Evolutionary conservation across 139 green algal genomes (phyloP), one percentile per base, ranked within the genome.

Genomic region (Asterochloris erici): DNA sequence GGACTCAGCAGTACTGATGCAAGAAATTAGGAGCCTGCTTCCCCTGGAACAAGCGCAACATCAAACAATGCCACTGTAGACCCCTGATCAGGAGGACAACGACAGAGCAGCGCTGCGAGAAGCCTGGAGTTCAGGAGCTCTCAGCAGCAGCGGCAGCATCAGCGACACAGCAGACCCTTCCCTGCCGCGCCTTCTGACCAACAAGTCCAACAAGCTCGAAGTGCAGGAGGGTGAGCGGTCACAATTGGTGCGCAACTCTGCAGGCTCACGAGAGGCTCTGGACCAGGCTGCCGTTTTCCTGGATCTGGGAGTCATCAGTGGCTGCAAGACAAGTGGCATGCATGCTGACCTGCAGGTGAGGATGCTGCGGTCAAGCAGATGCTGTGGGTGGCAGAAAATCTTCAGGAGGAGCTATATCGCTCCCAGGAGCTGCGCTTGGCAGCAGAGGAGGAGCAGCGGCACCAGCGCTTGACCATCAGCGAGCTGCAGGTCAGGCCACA

Each of bases 321-420:
- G 38, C 38, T 54, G 38, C 38, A 54, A 54, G 38, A 12, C 66
- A 73, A 12, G 66, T 21, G 66, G 38, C 38, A 2, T 54, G 73
- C 16, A 11, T 62, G 26, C 38, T 74, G 16, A 12, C 24, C 26
- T 74, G 74, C 68, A 84, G 80, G 80, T 1, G 80, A 84, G 80
- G 80, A 84, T 63, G 54, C 70, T 11, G 63, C 78, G 60, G 14
- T 79, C 47, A 84, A 84, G 80, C 80, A 84, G 54, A 74, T 84
- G 80, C 69, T 79, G 2, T 84, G 80, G 80, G 80, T 84, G 70
- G 70, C 79, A 54, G 80, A 84, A n/a, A 84, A 84, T 21, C 73
- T 84, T 54, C 80, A 84, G 27, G 80, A 84, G 71, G 80, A 84
- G 80, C 69, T 84, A n/a, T 69, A 73, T 54, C 61, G 47, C 17